These are phyloP conservation scores for Xerocomus brunneocitrinus DNA, from an alignment of 768 basidiomycete species.

Conservation along the genomic window DNA sequence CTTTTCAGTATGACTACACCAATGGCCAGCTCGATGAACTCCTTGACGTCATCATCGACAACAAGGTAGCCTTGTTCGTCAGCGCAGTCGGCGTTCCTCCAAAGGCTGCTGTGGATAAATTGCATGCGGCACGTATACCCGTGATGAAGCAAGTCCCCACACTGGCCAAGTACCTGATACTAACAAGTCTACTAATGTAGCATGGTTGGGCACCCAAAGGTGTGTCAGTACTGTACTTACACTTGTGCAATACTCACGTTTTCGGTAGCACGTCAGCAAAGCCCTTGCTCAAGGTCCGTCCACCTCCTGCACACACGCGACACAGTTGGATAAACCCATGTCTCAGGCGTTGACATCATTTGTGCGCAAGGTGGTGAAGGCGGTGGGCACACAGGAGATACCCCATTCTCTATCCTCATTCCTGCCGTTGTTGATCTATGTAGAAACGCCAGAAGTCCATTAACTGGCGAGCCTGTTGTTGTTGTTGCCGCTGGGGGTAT, in stretches of 20 bases:
- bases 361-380: constrained; percentile 88
- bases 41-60: constrained; percentile 72
- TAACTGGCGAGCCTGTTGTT: constrained; percentile 71
- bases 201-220: constrained; percentile 86
- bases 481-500: constrained; percentile 86
- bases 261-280: constrained; percentile 59
- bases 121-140: constrained; percentile 72
- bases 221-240: constrained; percentile 19
- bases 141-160: constrained; percentile 72
- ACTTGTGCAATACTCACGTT: neutral
- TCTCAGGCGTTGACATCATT: constrained; percentile 78
- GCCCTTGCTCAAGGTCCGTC: constrained; percentile 63
- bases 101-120: constrained; percentile 72
- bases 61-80: constrained; percentile 73
- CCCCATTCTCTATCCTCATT: constrained; percentile 74
- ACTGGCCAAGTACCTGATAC: neutral
- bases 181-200: constrained; percentile 31
- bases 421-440: constrained; percentile 81
- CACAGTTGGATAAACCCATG: neutral
- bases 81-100: constrained; percentile 84
- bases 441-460: constrained; percentile 59
- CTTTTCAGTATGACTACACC: constrained; percentile 62
- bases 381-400: constrained; percentile 86
- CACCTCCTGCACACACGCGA: neutral
- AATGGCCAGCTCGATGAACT: constrained; percentile 72